Evolutionary conservation across 139 green algal genomes (phyloP), one percentile per base, ranked within the genome.

Genomic region (Volvox reticuliferus): DNA sequence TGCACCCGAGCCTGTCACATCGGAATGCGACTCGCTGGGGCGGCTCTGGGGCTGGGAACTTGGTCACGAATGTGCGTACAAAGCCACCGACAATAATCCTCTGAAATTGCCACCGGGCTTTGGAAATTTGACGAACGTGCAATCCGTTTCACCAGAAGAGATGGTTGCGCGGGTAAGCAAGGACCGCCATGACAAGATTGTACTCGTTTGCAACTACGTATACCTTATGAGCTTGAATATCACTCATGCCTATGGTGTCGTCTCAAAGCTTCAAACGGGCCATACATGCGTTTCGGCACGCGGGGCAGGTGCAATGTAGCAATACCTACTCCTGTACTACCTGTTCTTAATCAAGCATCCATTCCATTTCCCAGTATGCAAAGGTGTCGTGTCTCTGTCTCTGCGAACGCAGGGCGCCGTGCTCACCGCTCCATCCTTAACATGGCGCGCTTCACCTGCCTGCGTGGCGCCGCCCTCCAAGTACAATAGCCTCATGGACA

Each of bases 401-500:
- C 62, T 24, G 14, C 63, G 26, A 55, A 28, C 69, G 26, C 86
- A 90, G 86, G 86, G 86, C 26, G 71, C 86, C 1, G 86, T 90
- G 6, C 86, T 75, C n/a, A 90, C 86, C 69, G 71, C 86, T 32
- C 30, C 86, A 14, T 83, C 86, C 9, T 44, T 84, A 73, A 90
- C 50, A 50, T 90, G 86, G 86, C 73, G 71, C 21, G 86, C 86
- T 22, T 63, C 71, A 19, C 86, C 79, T 19, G 13, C 28, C 35
- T 93, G 91, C 76, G 6, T 68, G 28, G 68, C 36, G 22, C 19
- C 32, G 26, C 86, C 87, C 0, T 69, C 79, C 19, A 67, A 80
- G 22, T 55, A 28, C 68, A 87, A 61, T 69, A 89, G 79, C 86
- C 35, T 69, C 44, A 87, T 92, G 24, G 93, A 95, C 65, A 44